Base-by-base conservation (phyloP, 2,329 filamentous ascomycete genomes). In the Fusarium sulawesiense region DNA sequence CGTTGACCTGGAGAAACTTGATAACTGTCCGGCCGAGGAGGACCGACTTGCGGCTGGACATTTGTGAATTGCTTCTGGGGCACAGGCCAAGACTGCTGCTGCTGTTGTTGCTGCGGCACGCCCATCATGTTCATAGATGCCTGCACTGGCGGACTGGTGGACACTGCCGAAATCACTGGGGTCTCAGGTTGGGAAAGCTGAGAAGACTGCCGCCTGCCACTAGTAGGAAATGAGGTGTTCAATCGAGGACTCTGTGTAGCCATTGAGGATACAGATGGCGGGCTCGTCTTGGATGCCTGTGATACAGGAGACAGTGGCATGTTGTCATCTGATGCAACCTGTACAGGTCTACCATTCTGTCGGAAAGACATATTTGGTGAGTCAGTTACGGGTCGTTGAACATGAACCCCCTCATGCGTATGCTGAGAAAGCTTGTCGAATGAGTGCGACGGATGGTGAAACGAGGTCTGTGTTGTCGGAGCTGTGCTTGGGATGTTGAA, bases 161-260 rank as follows among this genome's bases (percentile, higher is more conserved):
- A 70, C 27, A 44, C 50, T 29, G 44, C 37, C 14, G 71, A 66
- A 23, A 71, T 37, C 16, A 60, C 45, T 20, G 71, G 64, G 4
- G 72, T 70, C 14, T 53, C 34, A 18, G 47, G 45, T 30, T 59
- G 64, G 13, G 67, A 61, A 48, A 63, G 56, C 37, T 68, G 68
- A 18, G 68, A 57, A 21, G 70, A 72, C 20, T 61, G 72, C 37
- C 61, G 67, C 21, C 56, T 44, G 27, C 56, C 67, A 32, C 51
- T 20, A 48, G 57, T 51, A 29, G 60, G 42, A 11, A 60, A 47
- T 11, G 60, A 57, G 20, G 64, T 73, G 21, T 64, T 51, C 11
- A 72, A 55, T n/a, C 58, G 73, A 66, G 74, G 72, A 37, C 72
- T 75, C 40, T 76, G 74, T n/a, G 72, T 64, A 41, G 61, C 68